phyloP scores from a whole-genome alignment of 176 grass and related monocot species.

The Calamus simplicifolius region DNA sequence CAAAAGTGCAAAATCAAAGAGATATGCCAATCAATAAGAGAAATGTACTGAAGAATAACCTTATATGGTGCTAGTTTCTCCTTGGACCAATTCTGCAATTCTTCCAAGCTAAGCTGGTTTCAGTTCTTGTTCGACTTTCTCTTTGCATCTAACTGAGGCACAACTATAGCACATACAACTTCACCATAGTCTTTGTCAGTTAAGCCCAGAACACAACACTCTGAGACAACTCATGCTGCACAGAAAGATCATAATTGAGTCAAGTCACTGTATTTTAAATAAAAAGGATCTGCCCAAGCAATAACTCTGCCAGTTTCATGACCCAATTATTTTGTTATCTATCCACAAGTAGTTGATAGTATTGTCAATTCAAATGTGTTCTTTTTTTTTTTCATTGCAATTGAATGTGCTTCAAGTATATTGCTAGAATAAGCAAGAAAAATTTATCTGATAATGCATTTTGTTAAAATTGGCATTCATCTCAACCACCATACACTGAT shows the following conservation, averaged over 20 bases:
- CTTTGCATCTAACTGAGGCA: conserved; percentile 50
- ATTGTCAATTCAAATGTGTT: too few species aligned
- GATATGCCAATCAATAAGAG: conserved; percentile 3
- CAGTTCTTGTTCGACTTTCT: conserved; percentile 35
- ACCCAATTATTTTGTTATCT: too few species aligned
- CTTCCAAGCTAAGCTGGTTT: conserved; percentile 68
- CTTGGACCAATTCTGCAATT: conserved; percentile 68
- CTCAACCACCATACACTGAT: too few species aligned
- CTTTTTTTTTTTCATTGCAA: too few species aligned
- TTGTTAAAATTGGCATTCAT: too few species aligned
- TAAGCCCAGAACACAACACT: conserved; percentile 81
- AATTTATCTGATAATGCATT: too few species aligned
- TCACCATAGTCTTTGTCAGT: conserved; percentile 81
- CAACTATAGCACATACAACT: conserved; percentile 73
- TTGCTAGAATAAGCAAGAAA: too few species aligned
- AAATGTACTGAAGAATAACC: conserved; percentile 35
- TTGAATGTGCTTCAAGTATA: too few species aligned
- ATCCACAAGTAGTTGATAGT: too few species aligned
- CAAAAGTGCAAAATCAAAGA: conserved; percentile 5
- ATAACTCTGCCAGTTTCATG: too few species aligned
- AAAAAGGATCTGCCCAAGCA: neutral
- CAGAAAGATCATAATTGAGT: conserved; percentile 4
- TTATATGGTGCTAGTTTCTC: conserved; percentile 97
- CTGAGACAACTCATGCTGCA: conserved; percentile 54
- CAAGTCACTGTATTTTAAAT: conserved; percentile 1